Conservation (phyloP, 2,329 filamentous ascomycete species). For the Mycocentrospora acerina region DNA sequence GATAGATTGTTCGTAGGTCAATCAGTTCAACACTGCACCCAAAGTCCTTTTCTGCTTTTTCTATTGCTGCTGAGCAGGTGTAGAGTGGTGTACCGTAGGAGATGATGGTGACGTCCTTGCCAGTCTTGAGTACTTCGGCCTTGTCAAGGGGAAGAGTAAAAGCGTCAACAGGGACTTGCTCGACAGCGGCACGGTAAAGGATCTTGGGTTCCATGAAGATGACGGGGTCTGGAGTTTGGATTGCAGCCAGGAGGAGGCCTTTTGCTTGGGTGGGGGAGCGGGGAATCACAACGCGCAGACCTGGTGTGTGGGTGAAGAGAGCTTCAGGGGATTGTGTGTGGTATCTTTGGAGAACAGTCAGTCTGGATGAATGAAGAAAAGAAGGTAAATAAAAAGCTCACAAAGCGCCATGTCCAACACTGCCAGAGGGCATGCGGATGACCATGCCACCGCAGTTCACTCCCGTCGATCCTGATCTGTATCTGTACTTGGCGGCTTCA, state of each 20-base stretch:
- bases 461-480: conserved; percentile 63
- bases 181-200: conserved; percentile 85
- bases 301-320: conserved; percentile 85
- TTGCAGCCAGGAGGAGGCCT: conserved; percentile 77
- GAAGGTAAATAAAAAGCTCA: conserved; percentile 44
- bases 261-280: conserved; percentile 86
- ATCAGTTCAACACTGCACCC: conserved; percentile 81
- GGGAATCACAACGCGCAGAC: conserved; percentile 81
- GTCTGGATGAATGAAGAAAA: neutral
- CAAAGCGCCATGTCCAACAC: conserved; percentile 83
- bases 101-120: conserved; percentile 78
- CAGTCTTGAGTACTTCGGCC: conserved; percentile 79
- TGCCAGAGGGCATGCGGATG: conserved; percentile 86
- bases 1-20: conserved; percentile 84
- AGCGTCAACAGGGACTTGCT: conserved; percentile 79
- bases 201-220: conserved; percentile 95
- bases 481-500: conserved; percentile 86
- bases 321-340: conserved; percentile 89
- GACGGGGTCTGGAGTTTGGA: conserved; percentile 77
- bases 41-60: conserved; percentile 71
- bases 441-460: conserved; percentile 71
- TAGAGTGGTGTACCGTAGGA: conserved; percentile 91
- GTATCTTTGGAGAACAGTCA: conserved; percentile 52
- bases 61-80: conserved; percentile 75
- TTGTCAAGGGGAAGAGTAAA: conserved; percentile 85